Evolutionary conservation across 768 basidiomycete species (phyloP), one percentile per base, ranked within the genome.

Genomic region (Melanogaster broomeanus): DNA sequence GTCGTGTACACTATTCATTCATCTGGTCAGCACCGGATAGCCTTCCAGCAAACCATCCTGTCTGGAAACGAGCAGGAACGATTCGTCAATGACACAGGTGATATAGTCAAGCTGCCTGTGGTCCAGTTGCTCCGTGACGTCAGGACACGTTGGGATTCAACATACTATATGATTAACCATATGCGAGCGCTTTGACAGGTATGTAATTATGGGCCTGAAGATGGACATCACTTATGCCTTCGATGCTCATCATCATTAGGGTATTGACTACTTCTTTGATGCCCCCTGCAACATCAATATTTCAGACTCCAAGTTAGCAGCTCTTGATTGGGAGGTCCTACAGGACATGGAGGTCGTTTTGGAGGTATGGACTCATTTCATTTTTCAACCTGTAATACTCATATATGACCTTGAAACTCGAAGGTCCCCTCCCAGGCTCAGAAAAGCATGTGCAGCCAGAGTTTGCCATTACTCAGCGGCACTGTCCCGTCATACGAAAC

Each of bases 131-230:
- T 57, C 1, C 61, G 66, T 3, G 69, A 79, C 49, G 69, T 78
- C 3, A 24, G 47, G 6, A 77, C 72, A 0, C 53, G 63, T 0
- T 76, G 73, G 75, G 72, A 76, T 44, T 73, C 66, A 2, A 73
- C 66, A 0, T 72, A 58, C 39, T 66, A 73, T 45, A 74, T 77
- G 72, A 54, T 76, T 0, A 39, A 57, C 43, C 19, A 21, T 16
- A 43, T 56, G 11, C 3, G 42, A 6, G 25, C 42, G 4, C 42
- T 53, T 28, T 11, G 6, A 6, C 52, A 39, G 27, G 55, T 53
- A 49, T 42, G 46, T 21, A 5, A 28, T 21, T 7, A 2, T 9
- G 0, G 7, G n/a, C 35, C 24, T 10, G 4, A 27, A n/a, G 5
- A 37, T 38, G 19, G 25, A 34, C 38, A 38, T 22, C 24, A 34